These are phyloP conservation scores for Thermothelomyces thermophilus DNA, from an alignment of 2,329 filamentous ascomycete species.

Conservation along the genomic window DNA sequence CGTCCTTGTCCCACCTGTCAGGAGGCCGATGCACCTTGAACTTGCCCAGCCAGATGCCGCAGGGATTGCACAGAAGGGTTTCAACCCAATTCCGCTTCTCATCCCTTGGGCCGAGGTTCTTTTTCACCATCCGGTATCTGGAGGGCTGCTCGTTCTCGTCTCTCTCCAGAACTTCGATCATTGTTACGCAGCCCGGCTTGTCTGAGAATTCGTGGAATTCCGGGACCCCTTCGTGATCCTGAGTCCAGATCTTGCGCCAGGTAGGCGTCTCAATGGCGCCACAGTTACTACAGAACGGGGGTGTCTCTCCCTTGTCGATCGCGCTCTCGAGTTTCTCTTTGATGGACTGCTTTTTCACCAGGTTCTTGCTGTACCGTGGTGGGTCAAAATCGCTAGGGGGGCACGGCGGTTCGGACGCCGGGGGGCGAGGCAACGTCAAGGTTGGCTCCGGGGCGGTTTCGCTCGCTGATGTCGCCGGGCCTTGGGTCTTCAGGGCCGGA, in stretches of 20 bases:
- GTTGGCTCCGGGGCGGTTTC: conserved; percentile 35
- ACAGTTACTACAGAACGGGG: conserved; percentile 85
- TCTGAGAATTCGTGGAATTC: conserved; percentile 64
- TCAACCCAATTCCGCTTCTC: conserved; percentile 64
- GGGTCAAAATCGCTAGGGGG: conserved; percentile 40
- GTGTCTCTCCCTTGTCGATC: conserved; percentile 74
- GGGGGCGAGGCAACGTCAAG: conserved; percentile 25
- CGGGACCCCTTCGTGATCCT: conserved; percentile 63
- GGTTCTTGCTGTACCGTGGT: conserved; percentile 55
- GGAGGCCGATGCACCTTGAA: conserved; percentile 76
- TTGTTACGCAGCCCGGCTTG: conserved; percentile 66
- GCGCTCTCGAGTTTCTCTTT: conserved; percentile 54
- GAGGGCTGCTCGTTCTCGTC: conserved; percentile 57
- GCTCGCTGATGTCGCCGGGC: conserved; percentile 40
- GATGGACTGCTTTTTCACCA: conserved; percentile 56
- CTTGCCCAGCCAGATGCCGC: conserved; percentile 90
- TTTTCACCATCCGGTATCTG: conserved; percentile 72
- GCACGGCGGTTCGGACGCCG: conserved; percentile 28
- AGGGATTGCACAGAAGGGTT: conserved; percentile 80
- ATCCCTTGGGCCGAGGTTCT: conserved; percentile 54
- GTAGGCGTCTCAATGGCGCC: conserved; percentile 93
- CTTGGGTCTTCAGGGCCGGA: conserved; percentile 29
- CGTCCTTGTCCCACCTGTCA: conserved; percentile 71
- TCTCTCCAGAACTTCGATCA: conserved; percentile 60
- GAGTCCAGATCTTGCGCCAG: conserved; percentile 90